Base-by-base conservation (phyloP, 139 green algal genomes). In the Chlamydomonas sphaeroides region DNA sequence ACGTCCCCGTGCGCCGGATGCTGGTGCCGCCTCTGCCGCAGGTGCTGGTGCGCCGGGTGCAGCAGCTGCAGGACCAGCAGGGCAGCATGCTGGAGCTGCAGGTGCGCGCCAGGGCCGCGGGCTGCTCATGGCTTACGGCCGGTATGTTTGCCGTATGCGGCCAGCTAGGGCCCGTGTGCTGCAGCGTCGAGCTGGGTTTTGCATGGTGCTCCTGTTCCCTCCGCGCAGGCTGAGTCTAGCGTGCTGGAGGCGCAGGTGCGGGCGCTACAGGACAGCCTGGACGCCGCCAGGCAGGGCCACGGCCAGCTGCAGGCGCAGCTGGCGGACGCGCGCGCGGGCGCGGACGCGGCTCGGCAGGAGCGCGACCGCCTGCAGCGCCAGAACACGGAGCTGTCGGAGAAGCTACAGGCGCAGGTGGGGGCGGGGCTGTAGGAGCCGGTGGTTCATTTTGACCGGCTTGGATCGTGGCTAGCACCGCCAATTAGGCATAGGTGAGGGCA, bases 391-490 rank as follows among this genome's bases (percentile, higher is more conserved):
- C 65, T 88, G 42, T 65, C 68, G 23, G 83, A 84, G 32, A 80
- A 75, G 59, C 75, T 88, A 26, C 83, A 88, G 65, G 70, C n/a
- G 2, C 83, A 87, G 73, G 83, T 87, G 51, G n/a, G n/a, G n/a
- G n/a, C n/a, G n/a, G n/a, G n/a, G n/a, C n/a, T n/a, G n/a, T n/a
- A n/a, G n/a, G n/a, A n/a, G n/a, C n/a, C n/a, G n/a, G n/a, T n/a
- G n/a, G n/a, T n/a, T n/a, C n/a, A n/a, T n/a, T n/a, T n/a, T n/a
- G n/a, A n/a, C n/a, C n/a, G n/a, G n/a, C n/a, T n/a, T n/a, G n/a
- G n/a, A n/a, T n/a, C n/a, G n/a, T n/a, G n/a, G n/a, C n/a, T n/a
- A n/a, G n/a, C n/a, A n/a, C n/a, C n/a, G n/a, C n/a, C n/a, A n/a
- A n/a, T n/a, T n/a, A n/a, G n/a, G n/a, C n/a, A n/a, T n/a, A n/a